Percentiles rank a stretch among this genome's conserved stretches.
Conservation (phyloP, 305 asterid species). For the Rubia occidens region DNA sequence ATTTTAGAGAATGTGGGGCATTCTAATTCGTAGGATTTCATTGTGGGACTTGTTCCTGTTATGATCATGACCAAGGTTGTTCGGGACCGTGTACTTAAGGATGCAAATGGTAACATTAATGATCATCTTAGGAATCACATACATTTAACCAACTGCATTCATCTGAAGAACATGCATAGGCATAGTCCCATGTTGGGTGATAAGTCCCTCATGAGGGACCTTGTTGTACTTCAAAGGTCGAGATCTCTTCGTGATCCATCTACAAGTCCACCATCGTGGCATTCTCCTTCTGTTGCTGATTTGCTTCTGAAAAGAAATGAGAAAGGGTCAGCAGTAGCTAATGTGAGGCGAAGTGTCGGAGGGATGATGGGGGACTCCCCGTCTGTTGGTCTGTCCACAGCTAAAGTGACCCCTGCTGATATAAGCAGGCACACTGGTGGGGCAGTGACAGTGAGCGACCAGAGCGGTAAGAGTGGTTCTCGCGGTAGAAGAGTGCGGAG, state of each 20-base stretch:
- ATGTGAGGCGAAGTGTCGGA: constrained; percentile 47
- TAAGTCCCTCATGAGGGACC: constrained; percentile 81
- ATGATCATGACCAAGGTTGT: constrained; percentile 86
- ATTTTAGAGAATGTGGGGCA: constrained; percentile 30
- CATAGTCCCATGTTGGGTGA: constrained; percentile 73
- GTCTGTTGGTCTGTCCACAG: constrained; percentile 21
- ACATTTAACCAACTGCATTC: constrained; percentile 95
- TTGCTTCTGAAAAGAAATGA: constrained; percentile 40
- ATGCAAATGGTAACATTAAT: constrained; percentile 70
- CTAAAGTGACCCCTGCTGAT: constrained; percentile 24
- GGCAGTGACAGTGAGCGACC: constrained; percentile 27
- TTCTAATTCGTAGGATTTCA: constrained; percentile 26
- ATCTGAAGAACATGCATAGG: constrained; percentile 93
- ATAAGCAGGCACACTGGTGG: constrained; percentile 28
- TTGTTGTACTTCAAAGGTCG: constrained; percentile 77
- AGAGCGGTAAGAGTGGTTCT: constrained; percentile 34
- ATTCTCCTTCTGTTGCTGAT: constrained; percentile 57
- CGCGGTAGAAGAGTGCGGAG: constrained; percentile 41
- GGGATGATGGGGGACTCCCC: constrained; percentile 45
- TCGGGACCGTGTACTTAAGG: constrained; percentile 83
- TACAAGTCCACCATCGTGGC: constrained; percentile 78
- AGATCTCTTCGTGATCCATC: constrained; percentile 94
- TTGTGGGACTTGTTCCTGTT: constrained; percentile 31
- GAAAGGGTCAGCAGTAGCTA: constrained; percentile 34
- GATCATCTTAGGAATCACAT: constrained; percentile 88